Base-by-base conservation (phyloP, 345 rosid species). In the Salix udensis region DNA sequence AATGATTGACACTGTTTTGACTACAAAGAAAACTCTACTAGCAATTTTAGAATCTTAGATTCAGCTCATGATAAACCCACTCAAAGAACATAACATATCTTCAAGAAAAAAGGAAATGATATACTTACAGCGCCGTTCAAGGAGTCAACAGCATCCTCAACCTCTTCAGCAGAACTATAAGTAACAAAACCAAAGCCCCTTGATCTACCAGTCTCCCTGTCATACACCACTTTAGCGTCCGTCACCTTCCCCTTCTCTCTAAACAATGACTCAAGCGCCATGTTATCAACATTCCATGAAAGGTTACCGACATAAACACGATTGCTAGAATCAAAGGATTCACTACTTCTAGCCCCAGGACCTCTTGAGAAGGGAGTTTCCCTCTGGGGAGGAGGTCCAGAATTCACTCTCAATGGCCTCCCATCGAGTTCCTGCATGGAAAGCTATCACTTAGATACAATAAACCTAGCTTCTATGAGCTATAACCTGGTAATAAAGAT, bases 121-220 rank as follows among this genome's bases (percentile, higher is more conserved):
- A 71, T 81, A 88, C 98, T 92, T 90, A 96, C 98, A 65, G 74
- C 85, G 30, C 99, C 99, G 77, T 96, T 73, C 84, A 93, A 85
- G 75, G 92, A 83, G 30, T 80, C 86, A 66, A 96, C 86, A 26
- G 98, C 99, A 70, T 70, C 82, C 79, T 88, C 77, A 64, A 91
- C 97, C 85, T 96, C 99, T 48, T 88, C 86, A 75, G 97, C 67
- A 71, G 97, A 89, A 78, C 85, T 86, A 82, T 88, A 96, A 10
- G 96, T 88, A 60, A 96, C 98, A 77, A 96, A 96, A 65, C 99
- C 99, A 40, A 93, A 96, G 74, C 99, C 98, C 87, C 94, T 91
- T 61, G 99, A 96, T 78, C 99, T 87, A 69, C 99, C 98, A 72
- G 85, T 93, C 67, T 93, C 98, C 84, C 98, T 82, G 82, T 96